Percentiles rank a stretch among this genome's conserved stretches.
Evolutionary conservation across 345 rosid genomes (phyloP).

Genomic region (Laguncularia racemosa): DNA sequence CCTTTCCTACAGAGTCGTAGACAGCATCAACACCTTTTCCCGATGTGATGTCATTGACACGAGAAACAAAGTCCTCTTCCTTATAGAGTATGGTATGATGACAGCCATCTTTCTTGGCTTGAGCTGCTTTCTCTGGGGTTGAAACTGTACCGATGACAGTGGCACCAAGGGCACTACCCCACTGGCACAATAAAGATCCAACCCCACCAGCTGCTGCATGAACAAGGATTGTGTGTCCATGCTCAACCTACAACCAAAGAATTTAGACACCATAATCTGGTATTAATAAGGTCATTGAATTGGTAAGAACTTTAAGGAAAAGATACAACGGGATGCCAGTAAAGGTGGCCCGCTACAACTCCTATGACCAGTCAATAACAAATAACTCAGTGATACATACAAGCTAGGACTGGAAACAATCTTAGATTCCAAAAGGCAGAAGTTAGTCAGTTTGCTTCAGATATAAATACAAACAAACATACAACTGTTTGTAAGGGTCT

Average conservation of each 20-base stretch:
- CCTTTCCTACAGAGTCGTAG: conserved; percentile 91
- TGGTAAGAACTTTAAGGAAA: no score
- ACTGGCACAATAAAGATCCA: conserved; percentile 86
- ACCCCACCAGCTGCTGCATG: conserved; percentile 98
- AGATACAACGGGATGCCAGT: no score
- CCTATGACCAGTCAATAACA: no score
- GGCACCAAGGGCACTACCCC: conserved; percentile 89
- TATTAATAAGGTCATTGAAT: background rate
- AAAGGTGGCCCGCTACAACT: no score
- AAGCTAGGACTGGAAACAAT: no score
- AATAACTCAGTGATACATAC: no score
- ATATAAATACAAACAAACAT: no score
- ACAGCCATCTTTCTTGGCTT: conserved; percentile 92
- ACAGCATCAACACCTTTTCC: conserved; percentile 84
- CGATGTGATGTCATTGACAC: conserved; percentile 70
- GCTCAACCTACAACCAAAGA: conserved; percentile 43
- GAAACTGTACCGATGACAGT: conserved; percentile 85
- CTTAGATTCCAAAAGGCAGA: no score
- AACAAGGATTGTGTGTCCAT: conserved; percentile 68
- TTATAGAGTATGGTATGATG: conserved; percentile 71
- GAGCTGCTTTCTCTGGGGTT: conserved; percentile 77
- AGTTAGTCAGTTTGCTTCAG: no score
- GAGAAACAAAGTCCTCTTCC: conserved; percentile 72
- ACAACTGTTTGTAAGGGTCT: no score
- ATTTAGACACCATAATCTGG: no score